Percentiles rank a stretch among this genome's conserved stretches.
Evolutionary conservation across 192 early-diverging fungal species (phyloP).

Genomic region (Mortierella claussenii): DNA sequence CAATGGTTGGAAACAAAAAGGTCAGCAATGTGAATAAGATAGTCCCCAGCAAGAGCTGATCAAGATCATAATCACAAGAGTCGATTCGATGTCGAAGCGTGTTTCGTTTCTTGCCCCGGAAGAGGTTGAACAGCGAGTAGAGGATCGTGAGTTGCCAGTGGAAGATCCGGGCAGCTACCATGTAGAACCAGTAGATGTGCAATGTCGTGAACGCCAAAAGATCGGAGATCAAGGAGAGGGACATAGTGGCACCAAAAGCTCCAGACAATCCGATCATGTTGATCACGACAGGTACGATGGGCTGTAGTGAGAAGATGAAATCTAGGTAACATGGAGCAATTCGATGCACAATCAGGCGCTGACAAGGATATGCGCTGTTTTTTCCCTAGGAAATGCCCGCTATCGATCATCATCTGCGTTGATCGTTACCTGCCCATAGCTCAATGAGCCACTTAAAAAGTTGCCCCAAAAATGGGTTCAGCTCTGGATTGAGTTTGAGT

Average conservation of each 20-base stretch:
- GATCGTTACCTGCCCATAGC: slow-evolving; percentile 78
- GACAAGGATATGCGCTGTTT: too few species aligned
- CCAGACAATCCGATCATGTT: slow-evolving; percentile 78
- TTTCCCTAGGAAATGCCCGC: too few species aligned
- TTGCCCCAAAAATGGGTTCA: slow-evolving; percentile 90
- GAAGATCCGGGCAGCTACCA: slow-evolving; percentile 92
- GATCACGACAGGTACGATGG: slow-evolving; percentile 72
- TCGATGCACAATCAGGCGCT: too few species aligned
- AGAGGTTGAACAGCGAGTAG: slow-evolving; percentile 91
- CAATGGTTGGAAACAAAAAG: slow-evolving; percentile 95
- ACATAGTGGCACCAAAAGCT: slow-evolving; percentile 85
- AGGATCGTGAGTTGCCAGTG: slow-evolving; percentile 91
- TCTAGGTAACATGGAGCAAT: too few species aligned
- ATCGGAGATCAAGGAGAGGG: slow-evolving; percentile 86
- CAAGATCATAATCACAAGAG: slow-evolving; percentile 92
- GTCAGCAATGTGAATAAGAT: slow-evolving; percentile 92
- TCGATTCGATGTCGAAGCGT: slow-evolving; percentile 92
- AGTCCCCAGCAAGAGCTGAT: slow-evolving; percentile 95
- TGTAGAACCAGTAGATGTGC: slow-evolving; percentile 96
- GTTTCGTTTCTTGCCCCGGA: slow-evolving; percentile 90
- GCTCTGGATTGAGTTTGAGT: slow-evolving; percentile 93
- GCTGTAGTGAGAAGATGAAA: slow-evolving; percentile 58
- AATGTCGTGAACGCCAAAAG: slow-evolving; percentile 85
- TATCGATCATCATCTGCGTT: too few species aligned
- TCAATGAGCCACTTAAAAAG: slow-evolving; percentile 90